Evolutionary conservation across 2,329 filamentous ascomycete species (phyloP).

Genomic region (Aspergillus viridinutans): DNA sequence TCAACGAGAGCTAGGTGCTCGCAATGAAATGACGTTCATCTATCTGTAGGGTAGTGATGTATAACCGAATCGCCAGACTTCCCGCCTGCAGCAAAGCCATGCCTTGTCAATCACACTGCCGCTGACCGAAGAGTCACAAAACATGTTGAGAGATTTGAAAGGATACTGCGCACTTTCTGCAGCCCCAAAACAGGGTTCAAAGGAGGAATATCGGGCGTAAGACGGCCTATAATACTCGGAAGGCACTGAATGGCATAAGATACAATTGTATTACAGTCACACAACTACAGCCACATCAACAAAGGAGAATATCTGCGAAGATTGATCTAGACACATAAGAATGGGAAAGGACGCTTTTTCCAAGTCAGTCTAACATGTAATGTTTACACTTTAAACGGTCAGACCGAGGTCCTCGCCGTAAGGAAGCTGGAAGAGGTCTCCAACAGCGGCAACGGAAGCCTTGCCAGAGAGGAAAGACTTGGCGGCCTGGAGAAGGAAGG

Average conservation of each 20-base stretch:
- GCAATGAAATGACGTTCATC: neutral
- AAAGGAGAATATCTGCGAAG: conserved; percentile 34
- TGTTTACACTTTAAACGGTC: conserved; percentile 67
- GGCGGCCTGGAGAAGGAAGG: conserved; percentile 60
- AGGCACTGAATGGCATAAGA: conserved; percentile 23
- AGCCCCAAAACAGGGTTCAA: neutral
- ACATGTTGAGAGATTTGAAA: neutral
- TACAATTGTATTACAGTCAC: conserved; percentile 40
- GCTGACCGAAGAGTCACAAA: neutral
- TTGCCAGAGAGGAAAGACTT: conserved; percentile 84
- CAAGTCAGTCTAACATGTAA: conserved; percentile 33
- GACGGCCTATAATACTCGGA: conserved; percentile 2
- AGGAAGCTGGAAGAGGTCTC: conserved; percentile 85
- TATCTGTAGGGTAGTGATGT: neutral
- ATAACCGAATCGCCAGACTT: neutral
- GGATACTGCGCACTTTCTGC: neutral
- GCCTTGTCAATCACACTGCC: neutral
- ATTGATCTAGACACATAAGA: conserved; percentile 35
- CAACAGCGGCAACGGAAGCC: conserved; percentile 83
- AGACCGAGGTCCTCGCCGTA: conserved; percentile 93
- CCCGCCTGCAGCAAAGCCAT: neutral
- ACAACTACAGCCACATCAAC: conserved; percentile 33
- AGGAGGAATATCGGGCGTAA: neutral
- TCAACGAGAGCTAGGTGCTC: neutral
- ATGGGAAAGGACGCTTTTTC: conserved; percentile 23